These are phyloP conservation scores for Posidonia oceanica DNA, from an alignment of 116 monocot genomes.

Conservation along the genomic window DNA sequence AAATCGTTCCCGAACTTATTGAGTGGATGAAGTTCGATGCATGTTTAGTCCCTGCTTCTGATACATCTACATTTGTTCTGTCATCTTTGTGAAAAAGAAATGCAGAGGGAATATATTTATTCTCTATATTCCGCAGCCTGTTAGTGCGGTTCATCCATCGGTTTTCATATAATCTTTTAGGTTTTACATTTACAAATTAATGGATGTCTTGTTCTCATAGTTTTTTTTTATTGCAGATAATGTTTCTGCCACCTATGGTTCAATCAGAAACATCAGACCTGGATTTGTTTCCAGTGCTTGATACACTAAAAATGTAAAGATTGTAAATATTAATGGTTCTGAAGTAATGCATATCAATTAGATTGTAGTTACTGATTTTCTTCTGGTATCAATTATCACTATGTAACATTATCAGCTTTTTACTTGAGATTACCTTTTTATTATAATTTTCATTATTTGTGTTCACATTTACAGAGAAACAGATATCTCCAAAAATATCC, in stretches of 20 bases:
- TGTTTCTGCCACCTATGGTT: neutral
- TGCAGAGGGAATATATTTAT: too few species aligned
- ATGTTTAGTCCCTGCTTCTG: too few species aligned
- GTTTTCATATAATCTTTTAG: too few species aligned
- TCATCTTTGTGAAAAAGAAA: too few species aligned
- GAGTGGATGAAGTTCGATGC: too few species aligned
- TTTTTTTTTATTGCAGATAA: too few species aligned
- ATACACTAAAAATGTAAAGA: neutral
- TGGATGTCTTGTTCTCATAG: too few species aligned
- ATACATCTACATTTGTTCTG: too few species aligned
- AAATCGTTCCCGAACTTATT: too few species aligned
- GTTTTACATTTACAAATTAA: too few species aligned
- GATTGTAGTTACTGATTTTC: neutral
- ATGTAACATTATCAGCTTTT: neutral
- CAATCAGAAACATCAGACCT: neutral
- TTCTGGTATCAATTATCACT: neutral
- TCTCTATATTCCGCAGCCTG: too few species aligned
- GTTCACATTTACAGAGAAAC: neutral
- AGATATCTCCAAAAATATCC: neutral
- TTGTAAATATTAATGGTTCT: neutral
- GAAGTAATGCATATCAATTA: neutral
- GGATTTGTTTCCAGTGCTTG: neutral
- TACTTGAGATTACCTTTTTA: neutral
- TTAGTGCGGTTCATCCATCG: too few species aligned
- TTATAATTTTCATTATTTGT: neutral